Percentiles rank a stretch among this genome's conserved stretches.
phyloP scores from a whole-genome alignment of 345 rosid species.

The Firmiana major region DNA sequence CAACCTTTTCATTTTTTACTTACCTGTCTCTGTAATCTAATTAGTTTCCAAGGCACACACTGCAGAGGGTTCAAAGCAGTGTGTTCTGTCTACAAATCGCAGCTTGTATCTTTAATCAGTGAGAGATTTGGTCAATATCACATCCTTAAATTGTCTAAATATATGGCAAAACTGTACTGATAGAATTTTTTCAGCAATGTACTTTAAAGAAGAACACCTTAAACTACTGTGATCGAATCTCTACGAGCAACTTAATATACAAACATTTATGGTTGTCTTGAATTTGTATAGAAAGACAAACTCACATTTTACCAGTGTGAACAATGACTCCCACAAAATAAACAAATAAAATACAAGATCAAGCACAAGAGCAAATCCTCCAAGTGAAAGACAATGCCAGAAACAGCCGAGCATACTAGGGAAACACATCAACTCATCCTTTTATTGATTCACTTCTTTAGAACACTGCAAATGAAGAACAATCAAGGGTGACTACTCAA shows the following conservation, averaged over 20 bases:
- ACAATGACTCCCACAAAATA: constrained; percentile 10
- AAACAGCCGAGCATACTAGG: constrained; percentile 8
- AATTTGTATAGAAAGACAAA: not conserved
- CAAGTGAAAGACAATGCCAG: constrained; percentile 13
- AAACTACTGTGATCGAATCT: not conserved
- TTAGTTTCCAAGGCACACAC: not conserved
- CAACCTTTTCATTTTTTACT: not conserved
- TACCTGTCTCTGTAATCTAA: not conserved
- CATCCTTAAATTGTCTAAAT: not conserved
- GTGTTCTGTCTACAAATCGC: not conserved
- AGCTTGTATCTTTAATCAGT: not conserved
- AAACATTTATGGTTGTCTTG: not conserved
- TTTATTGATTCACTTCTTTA: constrained; percentile 49
- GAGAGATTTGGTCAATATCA: too few relatives aligned
- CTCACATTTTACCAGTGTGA: constrained; percentile 6
- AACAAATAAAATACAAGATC: constrained; percentile 22
- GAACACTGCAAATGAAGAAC: constrained; percentile 46
- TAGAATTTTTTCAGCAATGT: not conserved
- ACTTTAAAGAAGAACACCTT: not conserved
- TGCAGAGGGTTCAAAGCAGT: not conserved
- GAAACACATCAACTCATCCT: constrained; percentile 7
- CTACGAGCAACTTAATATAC: not conserved
- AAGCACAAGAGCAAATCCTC: constrained; percentile 15
- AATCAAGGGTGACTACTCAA: constrained; percentile 11
- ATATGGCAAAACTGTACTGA: not conserved